phyloP scores from a whole-genome alignment of 257 asterid species.

The Anisodus tanguticus region DNA sequence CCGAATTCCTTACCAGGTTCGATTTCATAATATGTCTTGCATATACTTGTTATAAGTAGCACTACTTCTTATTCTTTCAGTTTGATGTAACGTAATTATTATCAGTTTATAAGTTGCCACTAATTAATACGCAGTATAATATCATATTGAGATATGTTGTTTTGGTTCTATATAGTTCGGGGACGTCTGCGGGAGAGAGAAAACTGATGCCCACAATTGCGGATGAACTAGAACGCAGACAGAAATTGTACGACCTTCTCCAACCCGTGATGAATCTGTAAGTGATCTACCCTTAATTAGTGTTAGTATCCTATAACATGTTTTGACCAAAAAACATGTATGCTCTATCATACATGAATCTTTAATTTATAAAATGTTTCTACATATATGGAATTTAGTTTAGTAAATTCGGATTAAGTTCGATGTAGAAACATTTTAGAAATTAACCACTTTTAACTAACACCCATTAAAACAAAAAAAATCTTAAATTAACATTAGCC shows the following conservation, averaged over 20 bases:
- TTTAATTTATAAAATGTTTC: background rate
- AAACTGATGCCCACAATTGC: conserved; percentile 82
- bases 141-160: background rate
- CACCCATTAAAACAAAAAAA: background rate
- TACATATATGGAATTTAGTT: background rate
- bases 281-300: conserved; percentile 34
- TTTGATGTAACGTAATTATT: background rate
- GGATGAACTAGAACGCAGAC: conserved; percentile 77
- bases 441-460: too few species aligned
- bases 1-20: conserved; percentile 90
- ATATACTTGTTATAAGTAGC: background rate
- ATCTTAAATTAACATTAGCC: background rate
- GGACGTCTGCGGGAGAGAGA: conserved; percentile 91
- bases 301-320: background rate
- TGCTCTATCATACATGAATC: background rate
- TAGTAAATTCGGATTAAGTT: background rate
- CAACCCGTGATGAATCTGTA: conserved; percentile 89
- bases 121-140: background rate
- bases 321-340: background rate
- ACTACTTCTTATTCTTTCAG: background rate
- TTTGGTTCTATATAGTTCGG: conserved; percentile 56
- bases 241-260: conserved; percentile 67
- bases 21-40: background rate
- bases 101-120: background rate
- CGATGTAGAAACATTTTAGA: background rate